Conservation (phyloP, 2,329 filamentous ascomycete genomes). For the Talaromyces marneffei region DNA sequence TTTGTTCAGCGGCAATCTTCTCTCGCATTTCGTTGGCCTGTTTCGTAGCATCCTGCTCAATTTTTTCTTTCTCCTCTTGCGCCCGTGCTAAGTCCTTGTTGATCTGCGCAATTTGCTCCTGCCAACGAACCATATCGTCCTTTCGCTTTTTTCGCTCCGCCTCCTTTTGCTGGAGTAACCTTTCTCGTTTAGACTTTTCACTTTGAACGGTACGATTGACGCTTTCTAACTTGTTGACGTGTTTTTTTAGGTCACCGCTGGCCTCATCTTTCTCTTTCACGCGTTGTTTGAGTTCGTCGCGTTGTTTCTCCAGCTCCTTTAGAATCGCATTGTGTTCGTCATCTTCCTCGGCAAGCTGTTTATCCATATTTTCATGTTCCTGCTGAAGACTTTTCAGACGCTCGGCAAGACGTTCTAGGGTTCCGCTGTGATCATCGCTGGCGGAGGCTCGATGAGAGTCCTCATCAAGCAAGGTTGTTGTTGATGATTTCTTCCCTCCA, state of each 20-base stretch:
- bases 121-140: constrained; percentile 56
- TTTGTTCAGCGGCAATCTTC: constrained; percentile 43
- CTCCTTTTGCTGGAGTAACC: constrained; percentile 54
- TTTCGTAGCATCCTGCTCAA: constrained; percentile 37
- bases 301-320: constrained; percentile 66
- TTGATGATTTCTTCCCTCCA: constrained; percentile 72
- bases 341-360: constrained; percentile 61
- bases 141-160: constrained; percentile 56
- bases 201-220: constrained; percentile 76
- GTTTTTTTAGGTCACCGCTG: constrained; percentile 74
- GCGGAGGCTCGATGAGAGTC: constrained; percentile 30
- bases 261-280: constrained; percentile 88
- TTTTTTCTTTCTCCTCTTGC: constrained; percentile 37
- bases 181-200: constrained; percentile 71
- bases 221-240: constrained; percentile 72
- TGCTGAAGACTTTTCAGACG: constrained; percentile 72
- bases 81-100: constrained; percentile 43
- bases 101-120: constrained; percentile 50
- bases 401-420: constrained; percentile 71
- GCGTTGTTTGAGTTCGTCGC: constrained; percentile 68
- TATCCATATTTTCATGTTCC: constrained; percentile 74
- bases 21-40: constrained; percentile 38
- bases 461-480: constrained; percentile 46
- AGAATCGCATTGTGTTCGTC: constrained; percentile 62
- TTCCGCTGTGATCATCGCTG: constrained; percentile 56